phyloP scores from a whole-genome alignment of 2,329 filamentous ascomycete species.

The Fusarium sp. region DNA sequence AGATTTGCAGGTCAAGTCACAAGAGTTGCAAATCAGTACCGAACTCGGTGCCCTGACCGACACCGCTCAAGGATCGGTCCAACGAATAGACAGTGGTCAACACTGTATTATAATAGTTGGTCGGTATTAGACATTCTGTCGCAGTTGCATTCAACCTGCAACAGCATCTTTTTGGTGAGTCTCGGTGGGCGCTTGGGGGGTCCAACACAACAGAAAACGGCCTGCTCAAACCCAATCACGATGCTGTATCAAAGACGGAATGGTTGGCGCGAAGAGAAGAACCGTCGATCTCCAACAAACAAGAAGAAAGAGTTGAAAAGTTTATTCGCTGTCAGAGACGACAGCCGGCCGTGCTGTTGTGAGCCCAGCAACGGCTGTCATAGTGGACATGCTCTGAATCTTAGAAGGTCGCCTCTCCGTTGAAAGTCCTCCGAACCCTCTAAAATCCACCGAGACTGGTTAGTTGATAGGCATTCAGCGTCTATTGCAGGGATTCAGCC shows the following conservation, averaged over 20 bases:
- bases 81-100: conserved; percentile 11
- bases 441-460: conserved; percentile 15
- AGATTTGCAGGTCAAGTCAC: conserved; percentile 28
- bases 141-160: conserved; percentile 21
- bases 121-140: conserved; percentile 16
- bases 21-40: conserved; percentile 31
- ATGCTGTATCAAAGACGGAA: conserved; percentile 4
- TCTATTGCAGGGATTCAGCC: conserved; percentile 7
- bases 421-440: conserved; percentile 7
- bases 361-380: conserved; percentile 2
- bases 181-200: conserved; percentile 1
- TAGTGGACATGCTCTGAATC: conserved; percentile 18
- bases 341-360: conserved; percentile 2
- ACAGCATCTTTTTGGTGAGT: conserved; percentile 26
- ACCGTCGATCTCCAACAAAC: conserved; percentile 14
- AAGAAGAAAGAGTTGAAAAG: neutral
- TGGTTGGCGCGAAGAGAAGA: conserved; percentile 4
- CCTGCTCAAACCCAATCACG: conserved; percentile 14
- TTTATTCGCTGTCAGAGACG: conserved; percentile 11
- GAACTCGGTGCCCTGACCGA: conserved; percentile 30
- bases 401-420: conserved; percentile 15
- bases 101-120: conserved; percentile 26
- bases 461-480: conserved; percentile 16
- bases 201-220: conserved; percentile 19
- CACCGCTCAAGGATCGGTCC: conserved; percentile 24